phyloP scores from a whole-genome alignment of 805 yeast genomes.

The Candida fluviatilis region DNA sequence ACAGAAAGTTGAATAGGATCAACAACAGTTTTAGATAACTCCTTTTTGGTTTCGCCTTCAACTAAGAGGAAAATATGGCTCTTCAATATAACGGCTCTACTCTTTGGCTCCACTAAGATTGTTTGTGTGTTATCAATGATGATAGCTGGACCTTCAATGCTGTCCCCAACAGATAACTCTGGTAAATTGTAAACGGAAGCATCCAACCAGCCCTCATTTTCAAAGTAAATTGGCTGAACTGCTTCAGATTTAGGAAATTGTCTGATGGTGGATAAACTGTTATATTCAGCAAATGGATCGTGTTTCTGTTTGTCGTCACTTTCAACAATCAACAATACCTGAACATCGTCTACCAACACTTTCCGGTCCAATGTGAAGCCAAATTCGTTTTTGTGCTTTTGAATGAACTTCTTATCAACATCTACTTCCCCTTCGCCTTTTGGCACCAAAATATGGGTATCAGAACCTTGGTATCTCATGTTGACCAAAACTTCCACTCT shows the following conservation, averaged over 20 bases:
- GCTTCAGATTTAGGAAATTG: conserved; percentile 8
- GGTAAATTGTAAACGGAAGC: conserved; percentile 20
- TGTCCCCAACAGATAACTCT: conserved; percentile 17
- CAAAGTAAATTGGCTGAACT: conserved; percentile 22
- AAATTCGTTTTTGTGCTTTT: conserved; percentile 29
- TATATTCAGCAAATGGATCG: conserved; percentile 45
- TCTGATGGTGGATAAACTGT: conserved; percentile 9
- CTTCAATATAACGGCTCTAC: conserved; percentile 24
- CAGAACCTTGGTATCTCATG: conserved; percentile 85
- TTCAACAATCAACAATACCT: conserved; percentile 56
- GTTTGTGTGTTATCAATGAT: conserved; percentile 34
- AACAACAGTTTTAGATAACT: conserved; percentile 22
- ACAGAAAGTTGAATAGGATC: conserved; percentile 38
- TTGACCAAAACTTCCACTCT: conserved; percentile 64
- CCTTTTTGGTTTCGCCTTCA: conserved; percentile 18
- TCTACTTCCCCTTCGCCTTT: conserved; percentile 21
- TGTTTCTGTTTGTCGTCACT: conserved; percentile 45
- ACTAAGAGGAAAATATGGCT: conserved; percentile 29
- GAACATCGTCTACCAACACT: conserved; percentile 36
- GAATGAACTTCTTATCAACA: conserved; percentile 20
- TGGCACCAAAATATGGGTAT: conserved; percentile 74
- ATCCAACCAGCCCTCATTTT: conserved; percentile 25
- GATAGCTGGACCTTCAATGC: conserved; percentile 26
- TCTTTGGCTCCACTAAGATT: conserved; percentile 27
- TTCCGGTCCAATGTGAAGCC: conserved; percentile 34